These are phyloP conservation scores for Solanum virginianum DNA, from an alignment of 257 asterid genomes.

Conservation along the genomic window DNA sequence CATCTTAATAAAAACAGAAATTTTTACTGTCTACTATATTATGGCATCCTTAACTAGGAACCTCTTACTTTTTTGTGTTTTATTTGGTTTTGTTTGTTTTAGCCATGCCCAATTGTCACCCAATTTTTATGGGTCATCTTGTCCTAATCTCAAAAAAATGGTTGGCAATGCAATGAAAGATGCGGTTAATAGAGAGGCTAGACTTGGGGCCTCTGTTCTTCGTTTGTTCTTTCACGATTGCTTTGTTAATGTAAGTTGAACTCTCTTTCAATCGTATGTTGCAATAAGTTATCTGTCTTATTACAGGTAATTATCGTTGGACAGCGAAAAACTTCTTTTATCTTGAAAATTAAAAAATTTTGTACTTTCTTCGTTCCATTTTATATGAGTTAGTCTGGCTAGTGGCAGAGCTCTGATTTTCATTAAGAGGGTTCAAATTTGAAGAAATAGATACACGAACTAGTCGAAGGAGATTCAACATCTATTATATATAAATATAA, in stretches of 20 bases:
- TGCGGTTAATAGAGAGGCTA: slow-evolving; percentile 26
- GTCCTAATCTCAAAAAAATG: slow-evolving; percentile 29
- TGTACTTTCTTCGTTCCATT: too few relatives aligned
- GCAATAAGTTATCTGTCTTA: too few relatives aligned
- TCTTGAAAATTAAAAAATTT: rapidly evolving
- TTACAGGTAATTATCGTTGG: too few relatives aligned
- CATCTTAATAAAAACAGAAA: background rate
- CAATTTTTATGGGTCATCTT: slow-evolving; percentile 26
- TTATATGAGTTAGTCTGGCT: too few relatives aligned
- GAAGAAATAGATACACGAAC: too few relatives aligned
- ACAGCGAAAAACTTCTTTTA: too few relatives aligned
- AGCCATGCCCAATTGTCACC: slow-evolving; percentile 39
- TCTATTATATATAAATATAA: too few relatives aligned
- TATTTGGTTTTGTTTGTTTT: background rate
- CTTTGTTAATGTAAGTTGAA: slow-evolving; percentile 33
- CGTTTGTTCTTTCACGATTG: slow-evolving; percentile 63
- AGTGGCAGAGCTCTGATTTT: too few relatives aligned
- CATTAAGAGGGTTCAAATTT: too few relatives aligned
- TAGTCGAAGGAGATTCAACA: too few relatives aligned
- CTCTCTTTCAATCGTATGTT: rapidly evolving
- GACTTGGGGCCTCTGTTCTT: slow-evolving; percentile 46
- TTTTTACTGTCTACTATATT: background rate
- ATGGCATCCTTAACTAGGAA: background rate
- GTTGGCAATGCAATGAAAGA: slow-evolving; percentile 27
- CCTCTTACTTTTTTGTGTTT: background rate